Conservation (phyloP, 2,329 filamentous ascomycete genomes). For the Sporothrix variecibatus region DNA sequence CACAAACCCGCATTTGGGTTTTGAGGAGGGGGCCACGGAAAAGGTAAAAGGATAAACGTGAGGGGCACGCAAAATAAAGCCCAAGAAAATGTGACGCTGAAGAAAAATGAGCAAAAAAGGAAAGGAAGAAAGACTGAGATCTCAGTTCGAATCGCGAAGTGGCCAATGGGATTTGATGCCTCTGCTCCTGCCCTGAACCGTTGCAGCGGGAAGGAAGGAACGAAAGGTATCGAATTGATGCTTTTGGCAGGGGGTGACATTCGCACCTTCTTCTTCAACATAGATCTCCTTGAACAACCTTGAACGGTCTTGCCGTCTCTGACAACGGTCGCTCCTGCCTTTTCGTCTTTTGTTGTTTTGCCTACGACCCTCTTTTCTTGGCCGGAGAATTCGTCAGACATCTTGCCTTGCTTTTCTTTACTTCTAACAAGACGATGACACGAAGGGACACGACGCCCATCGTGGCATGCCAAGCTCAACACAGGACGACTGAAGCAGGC, state of each 20-base stretch:
- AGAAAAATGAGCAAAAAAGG: background rate
- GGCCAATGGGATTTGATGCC: slow-evolving; percentile 1
- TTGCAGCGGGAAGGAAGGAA: slow-evolving; percentile 12
- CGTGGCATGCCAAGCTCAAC: background rate
- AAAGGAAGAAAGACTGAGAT: background rate
- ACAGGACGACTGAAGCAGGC: background rate
- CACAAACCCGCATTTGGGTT: slow-evolving; percentile 22
- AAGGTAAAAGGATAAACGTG: background rate
- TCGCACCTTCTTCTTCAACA: background rate
- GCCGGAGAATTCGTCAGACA: slow-evolving; percentile 33
- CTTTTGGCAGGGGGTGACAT: background rate
- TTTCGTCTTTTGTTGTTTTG: background rate
- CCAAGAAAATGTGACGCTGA: background rate
- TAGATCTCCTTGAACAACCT: background rate
- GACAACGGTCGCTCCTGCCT: slow-evolving; percentile 2
- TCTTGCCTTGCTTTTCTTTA: slow-evolving; percentile 8
- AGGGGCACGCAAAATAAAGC: background rate
- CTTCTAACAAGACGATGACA: slow-evolving; percentile 22
- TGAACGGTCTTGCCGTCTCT: slow-evolving; percentile 4
- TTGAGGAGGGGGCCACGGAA: background rate
- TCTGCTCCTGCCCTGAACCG: background rate
- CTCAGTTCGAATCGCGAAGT: background rate
- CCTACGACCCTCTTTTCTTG: background rate
- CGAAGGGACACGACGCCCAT: background rate
- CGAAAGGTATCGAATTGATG: background rate